A percentile compares a stretch with the other conserved stretches of the same genome.
Evolutionary conservation across 176 grass and related monocot genomes (phyloP).

Genomic region (Avena eriantha): DNA sequence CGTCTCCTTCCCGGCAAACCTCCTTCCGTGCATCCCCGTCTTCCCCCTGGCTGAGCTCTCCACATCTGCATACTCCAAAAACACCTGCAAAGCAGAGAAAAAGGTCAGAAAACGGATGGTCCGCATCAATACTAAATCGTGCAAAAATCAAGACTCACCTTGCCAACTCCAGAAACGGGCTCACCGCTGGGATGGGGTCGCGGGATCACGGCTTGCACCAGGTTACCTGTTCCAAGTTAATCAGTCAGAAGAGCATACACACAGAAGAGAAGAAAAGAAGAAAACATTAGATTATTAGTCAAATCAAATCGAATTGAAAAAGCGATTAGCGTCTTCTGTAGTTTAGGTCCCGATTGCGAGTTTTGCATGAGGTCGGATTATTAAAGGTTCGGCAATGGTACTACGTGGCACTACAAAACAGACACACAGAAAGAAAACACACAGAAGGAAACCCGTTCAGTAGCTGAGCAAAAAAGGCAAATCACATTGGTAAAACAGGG

Average conservation of each 20-base stretch:
- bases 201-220: slow-evolving; percentile 87
- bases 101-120: no score
- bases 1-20: slow-evolving; percentile 79
- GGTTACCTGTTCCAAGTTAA: slow-evolving; percentile 65
- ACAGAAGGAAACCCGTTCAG: slow-evolving; percentile 58
- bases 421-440: slow-evolving; percentile 55
- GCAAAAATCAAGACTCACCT: slow-evolving; percentile 18
- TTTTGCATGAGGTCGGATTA: slow-evolving; percentile 71
- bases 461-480: slow-evolving; percentile 46
- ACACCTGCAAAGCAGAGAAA: slow-evolving; percentile 37
- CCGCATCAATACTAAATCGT: no score
- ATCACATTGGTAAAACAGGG: slow-evolving; percentile 3
- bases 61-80: slow-evolving; percentile 87
- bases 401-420: slow-evolving; percentile 58
- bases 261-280: neutral
- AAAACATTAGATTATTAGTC: slow-evolving; percentile 12
- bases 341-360: slow-evolving; percentile 61
- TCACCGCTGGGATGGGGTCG: slow-evolving; percentile 74
- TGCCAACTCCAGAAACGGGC: slow-evolving; percentile 73
- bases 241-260: slow-evolving; percentile 40
- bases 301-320: slow-evolving; percentile 31
- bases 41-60: slow-evolving; percentile 71
- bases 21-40: slow-evolving; percentile 71
- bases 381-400: slow-evolving; percentile 66
- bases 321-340: slow-evolving; percentile 52